phyloP scores from a whole-genome alignment of 306 rosid genomes.

The Biancaea sappan region DNA sequence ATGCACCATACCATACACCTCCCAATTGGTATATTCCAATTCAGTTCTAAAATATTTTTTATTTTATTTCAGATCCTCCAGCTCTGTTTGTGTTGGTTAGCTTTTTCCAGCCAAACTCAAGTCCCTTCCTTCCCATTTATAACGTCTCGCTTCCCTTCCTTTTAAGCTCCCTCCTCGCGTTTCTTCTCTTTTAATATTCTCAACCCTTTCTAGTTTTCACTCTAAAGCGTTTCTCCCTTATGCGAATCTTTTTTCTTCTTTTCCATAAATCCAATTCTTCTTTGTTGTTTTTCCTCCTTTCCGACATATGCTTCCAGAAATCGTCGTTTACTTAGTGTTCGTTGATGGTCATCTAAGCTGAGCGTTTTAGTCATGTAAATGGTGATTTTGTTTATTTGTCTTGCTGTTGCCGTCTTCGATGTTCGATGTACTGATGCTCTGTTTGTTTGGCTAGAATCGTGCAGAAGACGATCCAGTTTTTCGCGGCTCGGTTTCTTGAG shows the following conservation, averaged over 20 bases:
- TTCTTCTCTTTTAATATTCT: background rate
- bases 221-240: background rate
- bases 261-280: background rate
- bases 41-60: background rate
- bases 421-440: background rate
- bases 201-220: background rate
- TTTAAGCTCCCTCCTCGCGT: background rate
- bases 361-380: background rate
- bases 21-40: background rate
- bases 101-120: no score
- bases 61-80: no score
- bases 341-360: constrained; percentile 23
- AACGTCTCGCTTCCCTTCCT: background rate
- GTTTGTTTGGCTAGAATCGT: background rate
- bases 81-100: background rate
- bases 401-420: background rate
- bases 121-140: background rate
- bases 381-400: background rate
- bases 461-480: background rate
- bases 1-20: no score
- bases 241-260: background rate
- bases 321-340: background rate
- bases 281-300: background rate
- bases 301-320: background rate
- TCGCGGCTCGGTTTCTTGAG: background rate